Evolutionary conservation across 805 yeast genomes (phyloP).

Genomic region (Starmerella bombi): DNA sequence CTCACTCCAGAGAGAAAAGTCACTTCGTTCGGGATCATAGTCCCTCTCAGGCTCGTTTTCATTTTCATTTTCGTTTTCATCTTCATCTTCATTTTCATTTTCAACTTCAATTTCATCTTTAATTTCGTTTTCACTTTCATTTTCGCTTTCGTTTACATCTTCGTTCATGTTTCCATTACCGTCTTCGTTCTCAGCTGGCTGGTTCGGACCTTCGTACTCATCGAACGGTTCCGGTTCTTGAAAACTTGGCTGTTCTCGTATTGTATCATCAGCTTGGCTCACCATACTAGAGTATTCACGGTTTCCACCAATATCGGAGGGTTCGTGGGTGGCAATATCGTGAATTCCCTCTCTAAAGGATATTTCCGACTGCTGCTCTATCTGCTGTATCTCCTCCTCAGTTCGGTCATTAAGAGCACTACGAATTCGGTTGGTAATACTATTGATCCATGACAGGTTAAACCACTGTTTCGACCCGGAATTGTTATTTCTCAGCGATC

Average conservation of each 20-base stretch:
- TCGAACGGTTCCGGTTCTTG: background rate
- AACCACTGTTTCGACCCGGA: background rate
- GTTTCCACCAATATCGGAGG: background rate
- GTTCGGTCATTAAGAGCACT: constrained; percentile 2
- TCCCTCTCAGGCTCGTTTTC: background rate
- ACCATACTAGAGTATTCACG: background rate
- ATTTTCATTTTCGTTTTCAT: background rate
- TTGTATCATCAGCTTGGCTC: background rate
- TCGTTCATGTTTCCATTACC: background rate
- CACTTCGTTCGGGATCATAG: background rate
- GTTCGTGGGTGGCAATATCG: too few species aligned
- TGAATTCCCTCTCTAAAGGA: background rate
- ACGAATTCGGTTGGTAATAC: constrained; percentile 7
- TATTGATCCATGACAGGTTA: constrained; percentile 12
- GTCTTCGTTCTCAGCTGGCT: background rate
- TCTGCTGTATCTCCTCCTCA: constrained; percentile 2
- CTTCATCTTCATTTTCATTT: constrained; percentile 3
- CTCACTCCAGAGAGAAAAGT: background rate
- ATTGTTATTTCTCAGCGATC: background rate
- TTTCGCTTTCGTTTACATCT: constrained; percentile 1
- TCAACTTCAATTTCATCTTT: constrained; percentile 3
- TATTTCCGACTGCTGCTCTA: constrained; percentile 11
- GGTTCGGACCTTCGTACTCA: background rate
- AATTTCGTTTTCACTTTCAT: background rate
- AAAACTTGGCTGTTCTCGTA: too few species aligned